Conservation (phyloP, 805 yeast species). For the Ogataea trehalophila region DNA sequence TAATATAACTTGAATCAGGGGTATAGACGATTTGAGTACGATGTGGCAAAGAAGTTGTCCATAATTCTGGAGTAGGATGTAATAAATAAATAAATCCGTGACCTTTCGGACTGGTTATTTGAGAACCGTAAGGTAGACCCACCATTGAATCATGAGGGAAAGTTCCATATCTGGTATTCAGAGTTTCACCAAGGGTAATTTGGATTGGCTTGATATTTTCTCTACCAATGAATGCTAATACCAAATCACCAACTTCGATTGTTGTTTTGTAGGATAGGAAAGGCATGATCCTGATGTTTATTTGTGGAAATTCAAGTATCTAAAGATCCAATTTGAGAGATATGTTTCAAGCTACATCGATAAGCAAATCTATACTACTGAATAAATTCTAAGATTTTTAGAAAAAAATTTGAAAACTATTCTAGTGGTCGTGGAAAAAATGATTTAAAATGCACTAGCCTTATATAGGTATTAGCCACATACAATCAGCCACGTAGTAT, state of each 20-base stretch:
- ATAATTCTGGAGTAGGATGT: conserved; percentile 90
- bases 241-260: conserved; percentile 85
- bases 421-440: too few relatives aligned
- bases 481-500: too few relatives aligned
- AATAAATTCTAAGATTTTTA: too few relatives aligned
- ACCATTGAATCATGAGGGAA: conserved; percentile 84
- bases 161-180: conserved; percentile 86
- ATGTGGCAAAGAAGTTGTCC: conserved; percentile 96
- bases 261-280: conserved; percentile 47
- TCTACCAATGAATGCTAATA: conserved; percentile 80
- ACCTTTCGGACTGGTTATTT: conserved; percentile 65
- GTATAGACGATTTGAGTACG: conserved; percentile 97
- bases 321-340: too few relatives aligned
- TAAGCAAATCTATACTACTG: too few relatives aligned
- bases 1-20: conserved; percentile 88
- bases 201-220: conserved; percentile 71
- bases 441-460: too few relatives aligned
- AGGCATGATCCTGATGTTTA: conserved; percentile 13
- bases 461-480: too few relatives aligned
- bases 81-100: conserved; percentile 82
- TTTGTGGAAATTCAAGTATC: too few relatives aligned
- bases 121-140: conserved; percentile 78
- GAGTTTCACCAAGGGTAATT: conserved; percentile 50
- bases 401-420: too few relatives aligned
- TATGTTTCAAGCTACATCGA: too few relatives aligned